Percentiles rank a stretch among this genome's conserved stretches.
These are phyloP conservation scores for Tolypocladium pustulatum DNA, from an alignment of 2,329 filamentous ascomycete genomes.

Conservation along the genomic window DNA sequence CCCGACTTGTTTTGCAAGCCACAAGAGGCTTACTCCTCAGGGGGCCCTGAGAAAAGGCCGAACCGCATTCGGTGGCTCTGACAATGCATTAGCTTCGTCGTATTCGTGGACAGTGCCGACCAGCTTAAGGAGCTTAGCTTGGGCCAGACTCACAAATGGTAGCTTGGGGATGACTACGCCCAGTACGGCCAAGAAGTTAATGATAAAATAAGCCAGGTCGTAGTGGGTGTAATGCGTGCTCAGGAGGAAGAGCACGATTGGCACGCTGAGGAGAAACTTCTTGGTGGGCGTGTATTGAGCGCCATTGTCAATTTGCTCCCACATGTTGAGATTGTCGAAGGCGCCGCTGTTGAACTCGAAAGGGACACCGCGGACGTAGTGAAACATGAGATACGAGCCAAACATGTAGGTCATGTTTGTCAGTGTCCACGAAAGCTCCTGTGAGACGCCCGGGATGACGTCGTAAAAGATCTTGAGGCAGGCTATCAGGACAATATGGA, in stretches of 20 bases:
- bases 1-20: slow-evolving; percentile 2
- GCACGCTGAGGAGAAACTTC: slow-evolving; percentile 92
- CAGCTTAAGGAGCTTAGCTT: neutral
- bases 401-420: slow-evolving; percentile 99
- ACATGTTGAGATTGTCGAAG: slow-evolving; percentile 99
- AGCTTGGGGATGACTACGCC: slow-evolving; percentile 94
- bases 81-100: slow-evolving; percentile 11
- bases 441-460: slow-evolving; percentile 89
- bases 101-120: neutral
- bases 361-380: slow-evolving; percentile 93
- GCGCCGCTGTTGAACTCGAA: slow-evolving; percentile 98
- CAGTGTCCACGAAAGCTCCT: slow-evolving; percentile 97
- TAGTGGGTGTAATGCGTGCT: slow-evolving; percentile 99
- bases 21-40: slow-evolving; percentile 39
- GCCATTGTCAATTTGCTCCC: slow-evolving; percentile 99
- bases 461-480: slow-evolving; percentile 94
- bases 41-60: slow-evolving; percentile 59
- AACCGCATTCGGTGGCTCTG: slow-evolving; percentile 72
- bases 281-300: slow-evolving; percentile 98
- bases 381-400: slow-evolving; percentile 98
- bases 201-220: slow-evolving; percentile 90
- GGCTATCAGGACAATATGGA: slow-evolving; percentile 87
- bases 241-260: slow-evolving; percentile 85
- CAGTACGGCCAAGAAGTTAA: slow-evolving; percentile 90
- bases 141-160: slow-evolving; percentile 63